Evolutionary conservation across 2,329 filamentous ascomycete genomes (phyloP).

Genomic region (Fulvia fulva): DNA sequence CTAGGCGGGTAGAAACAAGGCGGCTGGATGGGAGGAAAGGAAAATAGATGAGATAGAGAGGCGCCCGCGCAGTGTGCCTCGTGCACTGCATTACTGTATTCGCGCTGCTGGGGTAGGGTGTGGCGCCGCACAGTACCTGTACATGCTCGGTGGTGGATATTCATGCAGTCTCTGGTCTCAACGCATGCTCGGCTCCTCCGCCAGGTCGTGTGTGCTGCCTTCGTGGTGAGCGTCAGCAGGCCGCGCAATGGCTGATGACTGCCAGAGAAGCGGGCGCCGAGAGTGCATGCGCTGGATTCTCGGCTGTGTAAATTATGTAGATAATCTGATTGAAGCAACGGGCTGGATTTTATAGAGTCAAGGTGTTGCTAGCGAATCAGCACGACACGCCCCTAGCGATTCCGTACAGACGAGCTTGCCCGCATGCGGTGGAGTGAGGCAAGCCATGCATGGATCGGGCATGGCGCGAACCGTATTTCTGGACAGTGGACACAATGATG

Average conservation of each 20-base stretch:
- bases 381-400: background rate
- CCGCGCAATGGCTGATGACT: background rate
- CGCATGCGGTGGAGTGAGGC: background rate
- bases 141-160: background rate
- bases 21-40: constrained; percentile 1
- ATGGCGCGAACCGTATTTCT: background rate
- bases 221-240: background rate
- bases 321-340: background rate
- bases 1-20: background rate
- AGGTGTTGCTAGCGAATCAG: background rate
- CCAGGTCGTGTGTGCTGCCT: background rate
- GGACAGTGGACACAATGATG: background rate
- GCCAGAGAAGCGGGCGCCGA: background rate
- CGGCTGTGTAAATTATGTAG: background rate
- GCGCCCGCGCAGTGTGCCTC: too few species aligned
- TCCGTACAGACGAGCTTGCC: background rate
- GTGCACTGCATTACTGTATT: background rate
- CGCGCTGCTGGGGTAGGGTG: background rate
- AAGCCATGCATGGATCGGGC: background rate
- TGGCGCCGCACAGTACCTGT: background rate
- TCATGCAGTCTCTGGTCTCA: background rate
- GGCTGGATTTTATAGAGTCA: background rate
- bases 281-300: background rate
- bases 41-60: background rate
- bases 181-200: background rate